A percentile compares a stretch with the other conserved stretches of the same genome.
Evolutionary conservation across 495 filamentous ascomycete genomes (phyloP).

Genomic region (Sordaria brevicollis): DNA sequence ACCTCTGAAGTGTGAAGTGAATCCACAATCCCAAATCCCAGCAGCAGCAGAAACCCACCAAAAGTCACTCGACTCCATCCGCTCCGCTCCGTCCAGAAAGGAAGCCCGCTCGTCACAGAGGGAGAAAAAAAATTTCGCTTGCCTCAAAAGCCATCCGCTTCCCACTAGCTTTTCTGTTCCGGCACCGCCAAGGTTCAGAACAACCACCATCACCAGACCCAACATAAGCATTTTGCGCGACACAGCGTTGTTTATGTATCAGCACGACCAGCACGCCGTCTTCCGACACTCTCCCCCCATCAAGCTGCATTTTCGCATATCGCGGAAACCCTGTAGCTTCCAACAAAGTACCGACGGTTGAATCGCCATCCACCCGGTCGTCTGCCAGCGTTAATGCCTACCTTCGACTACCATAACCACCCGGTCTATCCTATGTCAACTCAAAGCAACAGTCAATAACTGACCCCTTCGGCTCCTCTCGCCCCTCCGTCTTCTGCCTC

Average conservation of each 20-base stretch:
- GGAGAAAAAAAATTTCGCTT: background rate
- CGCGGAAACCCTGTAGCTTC: conserved; percentile 78
- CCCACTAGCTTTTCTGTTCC: background rate
- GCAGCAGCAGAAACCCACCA: background rate
- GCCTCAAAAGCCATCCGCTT: background rate
- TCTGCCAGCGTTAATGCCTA: conserved; percentile 43
- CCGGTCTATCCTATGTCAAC: conserved; percentile 39
- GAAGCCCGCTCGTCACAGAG: background rate
- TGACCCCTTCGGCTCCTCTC: conserved; percentile 31
- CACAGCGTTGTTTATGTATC: conserved; percentile 48
- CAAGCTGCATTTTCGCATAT: conserved; percentile 92
- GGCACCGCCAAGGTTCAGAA: background rate
- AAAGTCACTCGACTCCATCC: background rate
- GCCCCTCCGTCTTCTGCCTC: conserved; percentile 25
- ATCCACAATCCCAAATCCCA: background rate
- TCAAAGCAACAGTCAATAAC: conserved; percentile 35
- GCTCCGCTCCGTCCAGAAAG: background rate
- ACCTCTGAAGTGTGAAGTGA: background rate
- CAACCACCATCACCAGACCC: conserved; percentile 22
- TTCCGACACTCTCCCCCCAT: conserved; percentile 72
- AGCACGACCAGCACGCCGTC: conserved; percentile 44
- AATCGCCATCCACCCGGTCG: conserved; percentile 26
- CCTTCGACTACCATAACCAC: conserved; percentile 31
- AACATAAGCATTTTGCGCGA: conserved; percentile 28
- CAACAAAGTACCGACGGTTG: conserved; percentile 81